Percentiles rank a stretch among this genome's conserved stretches.
Conservation (phyloP, 1,284 basidiomycete species). For the Peniophora sp. region DNA sequence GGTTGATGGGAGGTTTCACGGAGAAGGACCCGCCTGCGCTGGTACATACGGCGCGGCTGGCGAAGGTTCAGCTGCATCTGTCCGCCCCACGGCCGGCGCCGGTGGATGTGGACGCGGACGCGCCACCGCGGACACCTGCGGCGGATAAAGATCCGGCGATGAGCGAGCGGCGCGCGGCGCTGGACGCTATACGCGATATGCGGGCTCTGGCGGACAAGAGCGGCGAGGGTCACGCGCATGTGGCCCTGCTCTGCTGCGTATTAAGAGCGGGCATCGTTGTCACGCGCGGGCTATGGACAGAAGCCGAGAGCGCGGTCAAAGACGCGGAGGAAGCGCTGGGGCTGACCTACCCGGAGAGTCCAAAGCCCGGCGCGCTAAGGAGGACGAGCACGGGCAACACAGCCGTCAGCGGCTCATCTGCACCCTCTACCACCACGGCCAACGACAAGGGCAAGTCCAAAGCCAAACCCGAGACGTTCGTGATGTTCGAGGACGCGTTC, state of each 20-base stretch:
- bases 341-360: slow-evolving; percentile 23
- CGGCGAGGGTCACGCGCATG: slow-evolving; percentile 26
- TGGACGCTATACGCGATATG: slow-evolving; percentile 35
- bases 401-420: not conserved
- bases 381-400: not conserved
- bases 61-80: slow-evolving; percentile 37
- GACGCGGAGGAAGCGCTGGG: slow-evolving; percentile 38
- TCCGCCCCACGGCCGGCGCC: slow-evolving; percentile 15
- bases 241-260: slow-evolving; percentile 38
- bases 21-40: slow-evolving; percentile 41
- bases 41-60: slow-evolving; percentile 46
- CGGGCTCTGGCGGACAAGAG: slow-evolving; percentile 30
- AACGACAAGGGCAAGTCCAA: too few relatives aligned
- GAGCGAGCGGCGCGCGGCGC: slow-evolving; percentile 31
- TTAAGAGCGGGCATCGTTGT: slow-evolving; percentile 47
- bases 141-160: slow-evolving; percentile 16
- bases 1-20: slow-evolving; percentile 35
- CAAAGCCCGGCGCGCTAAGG: not conserved
- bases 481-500: slow-evolving; percentile 28
- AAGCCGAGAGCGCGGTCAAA: slow-evolving; percentile 35
- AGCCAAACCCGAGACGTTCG: slow-evolving; percentile 17
- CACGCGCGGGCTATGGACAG: slow-evolving; percentile 42
- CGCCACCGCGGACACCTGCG: slow-evolving; percentile 7
- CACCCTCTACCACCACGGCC: not conserved
- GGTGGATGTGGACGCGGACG: slow-evolving; percentile 1